These are phyloP conservation scores for Aspergillus felis DNA, from an alignment of 2,329 filamentous ascomycete species.

Conservation along the genomic window DNA sequence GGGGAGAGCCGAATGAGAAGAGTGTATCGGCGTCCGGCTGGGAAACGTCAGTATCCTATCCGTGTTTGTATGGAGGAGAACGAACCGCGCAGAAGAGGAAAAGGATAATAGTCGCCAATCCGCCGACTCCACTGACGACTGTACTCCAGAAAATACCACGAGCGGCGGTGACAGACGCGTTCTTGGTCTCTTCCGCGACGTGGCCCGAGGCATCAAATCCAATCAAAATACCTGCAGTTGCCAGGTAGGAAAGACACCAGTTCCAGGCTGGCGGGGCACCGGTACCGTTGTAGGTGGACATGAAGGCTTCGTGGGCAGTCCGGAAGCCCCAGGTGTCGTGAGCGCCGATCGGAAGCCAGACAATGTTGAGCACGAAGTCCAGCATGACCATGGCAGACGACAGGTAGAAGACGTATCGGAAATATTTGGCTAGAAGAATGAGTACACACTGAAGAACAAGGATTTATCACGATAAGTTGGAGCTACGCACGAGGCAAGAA, in stretches of 20 bases:
- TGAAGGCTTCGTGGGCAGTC: slow-evolving; percentile 56
- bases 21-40: slow-evolving; percentile 49
- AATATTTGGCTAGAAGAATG: slow-evolving; percentile 38
- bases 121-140: slow-evolving; percentile 53
- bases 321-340: slow-evolving; percentile 56
- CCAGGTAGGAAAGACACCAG: slow-evolving; percentile 60
- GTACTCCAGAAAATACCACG: slow-evolving; percentile 60
- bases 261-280: slow-evolving; percentile 57
- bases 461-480: background rate
- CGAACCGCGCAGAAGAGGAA: slow-evolving; percentile 57
- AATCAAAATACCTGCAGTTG: slow-evolving; percentile 58
- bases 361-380: slow-evolving; percentile 57
- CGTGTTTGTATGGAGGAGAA: background rate
- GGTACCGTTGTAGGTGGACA: slow-evolving; percentile 57
- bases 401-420: slow-evolving; percentile 35
- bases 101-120: slow-evolving; percentile 53
- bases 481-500: slow-evolving; percentile 46
- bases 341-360: slow-evolving; percentile 58
- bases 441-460: background rate
- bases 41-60: background rate
- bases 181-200: slow-evolving; percentile 59
- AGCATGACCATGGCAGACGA: slow-evolving; percentile 47
- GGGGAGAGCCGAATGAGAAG: slow-evolving; percentile 52
- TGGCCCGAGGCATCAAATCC: slow-evolving; percentile 61
- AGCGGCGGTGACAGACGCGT: slow-evolving; percentile 48